These are phyloP conservation scores for Capronia americana DNA, from an alignment of 2,329 filamentous ascomycete species.

Conservation along the genomic window DNA sequence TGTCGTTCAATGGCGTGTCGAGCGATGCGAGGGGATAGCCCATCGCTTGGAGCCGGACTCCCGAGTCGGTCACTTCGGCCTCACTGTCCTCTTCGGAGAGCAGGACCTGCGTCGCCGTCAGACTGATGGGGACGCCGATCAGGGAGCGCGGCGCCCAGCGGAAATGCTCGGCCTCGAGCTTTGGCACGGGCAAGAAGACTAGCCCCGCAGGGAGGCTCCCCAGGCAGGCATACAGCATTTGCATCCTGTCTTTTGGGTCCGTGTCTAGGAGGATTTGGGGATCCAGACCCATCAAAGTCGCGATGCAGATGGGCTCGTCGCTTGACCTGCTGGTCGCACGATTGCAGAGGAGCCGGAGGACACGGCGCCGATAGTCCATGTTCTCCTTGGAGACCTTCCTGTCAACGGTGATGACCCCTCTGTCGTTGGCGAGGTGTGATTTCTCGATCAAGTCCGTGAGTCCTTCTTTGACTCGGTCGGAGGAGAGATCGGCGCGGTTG, in stretches of 20 bases:
- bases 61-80: not conserved
- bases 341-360: not conserved
- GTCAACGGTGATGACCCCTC: not conserved
- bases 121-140: not conserved
- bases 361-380: not conserved
- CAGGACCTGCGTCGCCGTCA: not conserved
- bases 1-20: not conserved
- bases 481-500: constrained; percentile 1
- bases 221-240: not conserved
- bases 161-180: constrained; percentile 2
- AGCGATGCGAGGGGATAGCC: not conserved
- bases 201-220: not conserved
- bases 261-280: not conserved
- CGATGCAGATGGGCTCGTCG: constrained; percentile 2
- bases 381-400: not conserved
- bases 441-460: not conserved
- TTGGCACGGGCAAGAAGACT: constrained; percentile 4
- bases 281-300: not conserved
- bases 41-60: not conserved
- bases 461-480: not conserved
- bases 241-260: not conserved
- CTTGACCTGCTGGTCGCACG: not conserved
- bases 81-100: not conserved
- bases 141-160: constrained; percentile 5
- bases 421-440: not conserved